Evolutionary conservation across 805 yeast species (phyloP), one percentile per base, ranked within the genome.

Genomic region (Hanseniaspora guilliermondii): DNA sequence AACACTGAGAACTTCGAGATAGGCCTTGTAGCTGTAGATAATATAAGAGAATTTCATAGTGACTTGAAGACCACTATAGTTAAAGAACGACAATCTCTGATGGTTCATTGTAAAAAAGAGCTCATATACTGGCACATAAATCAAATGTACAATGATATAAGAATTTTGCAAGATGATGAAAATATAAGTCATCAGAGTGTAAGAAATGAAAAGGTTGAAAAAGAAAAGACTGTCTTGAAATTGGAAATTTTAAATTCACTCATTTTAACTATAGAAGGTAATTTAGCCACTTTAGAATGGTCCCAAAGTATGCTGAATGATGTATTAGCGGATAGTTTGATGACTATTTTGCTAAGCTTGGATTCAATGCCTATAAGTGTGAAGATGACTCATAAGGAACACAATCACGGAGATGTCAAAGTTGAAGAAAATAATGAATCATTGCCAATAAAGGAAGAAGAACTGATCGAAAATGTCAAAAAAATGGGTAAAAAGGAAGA

Each of bases 361-460:
- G 98, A 93, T 65, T 83, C 96, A 0, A 82, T 96, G 0, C 96
- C 96, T 11, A 95, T 96, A 1, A 87, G 97, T 6, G 95, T 93
- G 30, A 93, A 91, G 65, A 67, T 87, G 59, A 80, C 95, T 14
- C 80, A 95, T 6, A 75, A 76, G 53, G 59, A 73, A 1, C 84
- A 80, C 64, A 22, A 25, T 37, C 64, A 60, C 5, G 73, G 69
- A 56, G 22, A 25, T 36, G 39, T 36, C 35, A 22, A 41, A 52
- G 50, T 9, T 16, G 42, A 49, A 16, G 33, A 21, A n/a, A 16
- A 30, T 32, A n/a, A 36, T 16, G 30, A 24, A 57, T 42, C 25
- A 12, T 27, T 24, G 2, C 19, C 39, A 14, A 55, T 62, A 24
- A 63, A 59, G 44, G 50, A 17, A 49, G 21, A 50, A 45, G 42